Evolutionary conservation across 2,329 filamentous ascomycete genomes (phyloP).

Genomic region (Fusarium coicis): DNA sequence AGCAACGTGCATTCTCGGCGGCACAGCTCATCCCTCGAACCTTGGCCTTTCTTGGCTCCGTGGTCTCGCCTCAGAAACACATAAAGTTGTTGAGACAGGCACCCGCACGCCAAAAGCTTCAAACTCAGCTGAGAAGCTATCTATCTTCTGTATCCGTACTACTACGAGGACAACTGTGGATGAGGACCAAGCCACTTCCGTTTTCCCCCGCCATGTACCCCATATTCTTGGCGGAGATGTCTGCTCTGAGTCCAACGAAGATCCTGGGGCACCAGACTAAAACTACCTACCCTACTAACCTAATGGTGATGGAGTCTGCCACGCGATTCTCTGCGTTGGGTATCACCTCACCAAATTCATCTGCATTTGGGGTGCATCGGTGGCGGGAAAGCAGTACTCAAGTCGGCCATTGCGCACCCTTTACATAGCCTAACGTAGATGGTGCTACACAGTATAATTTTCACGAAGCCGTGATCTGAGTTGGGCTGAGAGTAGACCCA

Average conservation of each 20-base stretch:
- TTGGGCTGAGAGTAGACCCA: conserved; percentile 10
- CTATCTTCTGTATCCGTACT: background rate
- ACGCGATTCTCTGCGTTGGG: background rate
- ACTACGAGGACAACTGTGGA: conserved; percentile 1
- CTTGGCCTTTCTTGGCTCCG: conserved; percentile 6
- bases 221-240: conserved; percentile 34
- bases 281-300: too few relatives aligned
- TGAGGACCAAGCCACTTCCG: conserved; percentile 28
- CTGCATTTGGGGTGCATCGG: conserved; percentile 4
- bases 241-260: background rate
- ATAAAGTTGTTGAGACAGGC: background rate
- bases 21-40: conserved; percentile 15
- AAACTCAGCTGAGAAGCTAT: background rate
- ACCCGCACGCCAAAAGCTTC: background rate
- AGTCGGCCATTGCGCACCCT: conserved; percentile 12
- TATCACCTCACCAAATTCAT: conserved; percentile 19
- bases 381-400: conserved; percentile 2
- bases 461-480: background rate
- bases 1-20: conserved; percentile 19
- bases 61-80: background rate
- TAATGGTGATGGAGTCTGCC: conserved; percentile 11
- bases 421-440: background rate
- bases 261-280: conserved; percentile 10
- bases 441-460: conserved; percentile 10
- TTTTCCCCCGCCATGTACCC: conserved; percentile 34